phyloP scores from a whole-genome alignment of 2,329 filamentous ascomycete species.

The Apiospora koreana region DNA sequence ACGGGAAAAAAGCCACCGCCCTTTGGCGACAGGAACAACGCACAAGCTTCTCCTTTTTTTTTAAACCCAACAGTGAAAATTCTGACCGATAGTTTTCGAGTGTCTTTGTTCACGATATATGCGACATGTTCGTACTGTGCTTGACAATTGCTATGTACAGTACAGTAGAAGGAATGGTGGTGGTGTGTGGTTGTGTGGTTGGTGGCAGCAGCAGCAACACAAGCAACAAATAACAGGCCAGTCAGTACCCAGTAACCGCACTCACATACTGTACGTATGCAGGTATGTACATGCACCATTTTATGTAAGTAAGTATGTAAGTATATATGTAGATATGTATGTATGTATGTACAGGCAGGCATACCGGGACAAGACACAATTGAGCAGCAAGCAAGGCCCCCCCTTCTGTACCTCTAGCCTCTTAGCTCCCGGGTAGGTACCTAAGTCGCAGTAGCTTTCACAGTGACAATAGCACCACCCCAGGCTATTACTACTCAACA shows the following conservation, averaged over 20 bases:
- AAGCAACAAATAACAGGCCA: neutral
- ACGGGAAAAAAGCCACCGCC: neutral
- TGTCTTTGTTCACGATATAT: neutral
- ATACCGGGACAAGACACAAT: no score
- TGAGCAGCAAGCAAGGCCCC: no score
- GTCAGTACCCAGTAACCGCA: neutral
- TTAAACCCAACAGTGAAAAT: neutral
- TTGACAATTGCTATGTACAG: neutral
- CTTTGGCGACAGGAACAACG: neutral
- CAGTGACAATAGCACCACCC: slow-evolving; percentile 7
- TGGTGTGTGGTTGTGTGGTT: neutral
- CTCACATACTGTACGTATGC: neutral
- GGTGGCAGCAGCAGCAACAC: neutral
- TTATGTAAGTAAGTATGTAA: neutral
- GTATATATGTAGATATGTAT: no score
- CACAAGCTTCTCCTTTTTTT: slow-evolving; percentile 2
- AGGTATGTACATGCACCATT: neutral
- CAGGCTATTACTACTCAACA: neutral
- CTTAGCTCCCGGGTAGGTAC: neutral
- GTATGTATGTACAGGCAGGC: neutral
- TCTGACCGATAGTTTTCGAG: neutral
- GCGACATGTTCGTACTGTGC: neutral
- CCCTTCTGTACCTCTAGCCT: neutral
- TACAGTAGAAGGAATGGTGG: neutral
- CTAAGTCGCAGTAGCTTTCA: neutral